Conservation (phyloP, 768 basidiomycete genomes). For the Calocera cornea region DNA sequence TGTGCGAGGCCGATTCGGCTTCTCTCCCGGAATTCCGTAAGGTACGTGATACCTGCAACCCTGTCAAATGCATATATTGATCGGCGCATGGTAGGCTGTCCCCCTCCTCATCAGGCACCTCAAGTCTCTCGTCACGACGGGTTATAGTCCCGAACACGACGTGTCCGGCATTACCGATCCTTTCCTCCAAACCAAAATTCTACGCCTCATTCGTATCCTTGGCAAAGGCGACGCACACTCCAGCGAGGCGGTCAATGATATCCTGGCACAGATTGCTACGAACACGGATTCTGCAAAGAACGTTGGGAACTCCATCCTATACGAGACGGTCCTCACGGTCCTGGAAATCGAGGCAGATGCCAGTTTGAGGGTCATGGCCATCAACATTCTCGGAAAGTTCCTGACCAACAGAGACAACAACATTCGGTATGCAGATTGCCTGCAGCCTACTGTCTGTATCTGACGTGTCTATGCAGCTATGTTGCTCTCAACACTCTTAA, state of each 20-base stretch:
- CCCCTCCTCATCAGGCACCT: slow-evolving; percentile 87
- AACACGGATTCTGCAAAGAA: slow-evolving; percentile 97
- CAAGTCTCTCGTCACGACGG: slow-evolving; percentile 87
- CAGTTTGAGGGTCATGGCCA: slow-evolving; percentile 94
- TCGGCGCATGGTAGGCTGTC: slow-evolving; percentile 47
- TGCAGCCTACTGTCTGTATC: not conserved
- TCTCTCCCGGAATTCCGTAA: slow-evolving; percentile 80
- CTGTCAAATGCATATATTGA: slow-evolving; percentile 12
- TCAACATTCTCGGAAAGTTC: slow-evolving; percentile 98
- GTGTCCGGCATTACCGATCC: slow-evolving; percentile 99
- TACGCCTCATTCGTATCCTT: slow-evolving; percentile 76
- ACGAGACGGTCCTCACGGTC: slow-evolving; percentile 92
- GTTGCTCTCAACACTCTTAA: slow-evolving; percentile 96
- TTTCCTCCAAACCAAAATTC: slow-evolving; percentile 84
- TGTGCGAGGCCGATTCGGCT: slow-evolving; percentile 66
- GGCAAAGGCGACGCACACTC: slow-evolving; percentile 74
- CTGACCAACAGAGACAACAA: slow-evolving; percentile 96
- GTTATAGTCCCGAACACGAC: slow-evolving; percentile 96
- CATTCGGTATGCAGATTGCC: slow-evolving; percentile 54
- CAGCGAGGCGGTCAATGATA: slow-evolving; percentile 96
- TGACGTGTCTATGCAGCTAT: slow-evolving; percentile 42
- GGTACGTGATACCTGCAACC: slow-evolving; percentile 32
- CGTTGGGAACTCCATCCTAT: slow-evolving; percentile 93
- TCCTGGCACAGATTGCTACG: slow-evolving; percentile 96
- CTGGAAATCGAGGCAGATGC: slow-evolving; percentile 95